Evolutionary conservation across 805 yeast genomes (phyloP).

Genomic region (Suhomyces prunicola): DNA sequence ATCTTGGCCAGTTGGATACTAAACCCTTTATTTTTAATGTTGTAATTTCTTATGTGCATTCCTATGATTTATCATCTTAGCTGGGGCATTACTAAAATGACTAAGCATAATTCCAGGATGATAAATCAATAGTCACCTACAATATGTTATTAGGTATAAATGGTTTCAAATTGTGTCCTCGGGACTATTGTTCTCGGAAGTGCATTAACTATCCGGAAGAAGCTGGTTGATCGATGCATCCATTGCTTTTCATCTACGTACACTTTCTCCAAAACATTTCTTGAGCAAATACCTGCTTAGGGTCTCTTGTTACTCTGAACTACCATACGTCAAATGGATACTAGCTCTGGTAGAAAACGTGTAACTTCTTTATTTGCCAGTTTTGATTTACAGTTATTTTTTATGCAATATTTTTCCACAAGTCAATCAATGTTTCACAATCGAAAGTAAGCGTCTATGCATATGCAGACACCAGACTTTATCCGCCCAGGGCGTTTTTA

Average conservation of each 20-base stretch:
- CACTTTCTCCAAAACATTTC: background rate
- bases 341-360: background rate
- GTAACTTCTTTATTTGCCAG: background rate
- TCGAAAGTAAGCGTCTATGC: background rate
- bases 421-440: background rate
- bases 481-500: background rate
- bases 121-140: background rate
- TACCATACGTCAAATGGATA: background rate
- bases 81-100: background rate
- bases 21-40: background rate
- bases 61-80: background rate
- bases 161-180: background rate
- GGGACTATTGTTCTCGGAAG: background rate
- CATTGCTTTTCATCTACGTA: background rate
- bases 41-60: background rate
- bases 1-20: background rate
- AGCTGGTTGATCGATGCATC: background rate
- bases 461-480: background rate
- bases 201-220: background rate
- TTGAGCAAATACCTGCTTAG: too few species aligned
- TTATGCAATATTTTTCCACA: background rate
- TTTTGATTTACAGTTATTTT: background rate
- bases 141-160: background rate
- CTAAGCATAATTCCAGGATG: background rate
- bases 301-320: background rate